Percentiles rank a stretch among this genome's conserved stretches.
Conservation (phyloP, 305 asterid species). For the Solanum hybrid region DNA sequence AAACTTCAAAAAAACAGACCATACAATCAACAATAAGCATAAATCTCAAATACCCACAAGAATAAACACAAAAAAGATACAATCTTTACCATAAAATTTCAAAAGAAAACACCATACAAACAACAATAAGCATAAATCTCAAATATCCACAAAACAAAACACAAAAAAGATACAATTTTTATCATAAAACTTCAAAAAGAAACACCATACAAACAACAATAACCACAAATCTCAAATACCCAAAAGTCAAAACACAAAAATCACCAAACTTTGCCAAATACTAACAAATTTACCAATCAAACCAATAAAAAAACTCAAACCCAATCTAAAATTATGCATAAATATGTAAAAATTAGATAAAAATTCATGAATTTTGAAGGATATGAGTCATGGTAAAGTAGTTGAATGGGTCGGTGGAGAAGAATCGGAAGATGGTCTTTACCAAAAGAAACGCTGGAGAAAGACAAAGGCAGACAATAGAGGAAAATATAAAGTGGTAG, state of each 20-base stretch:
- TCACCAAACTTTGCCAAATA: not conserved
- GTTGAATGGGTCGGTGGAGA: not conserved
- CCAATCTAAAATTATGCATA: not conserved
- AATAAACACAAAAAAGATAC: not conserved
- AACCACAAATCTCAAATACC: not conserved
- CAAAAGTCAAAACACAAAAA: not conserved
- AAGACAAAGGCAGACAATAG: not conserved
- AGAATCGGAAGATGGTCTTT: not conserved
- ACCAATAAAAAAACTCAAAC: not conserved
- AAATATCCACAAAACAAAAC: not conserved
- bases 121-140: not conserved
- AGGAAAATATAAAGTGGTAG: not conserved
- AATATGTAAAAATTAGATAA: not conserved
- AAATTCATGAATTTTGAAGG: not conserved
- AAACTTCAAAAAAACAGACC: not conserved
- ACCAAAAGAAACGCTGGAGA: not conserved
- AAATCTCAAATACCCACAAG: not conserved
- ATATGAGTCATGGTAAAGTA: conserved; percentile 11
- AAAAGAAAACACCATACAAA: not conserved
- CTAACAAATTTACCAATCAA: not conserved
- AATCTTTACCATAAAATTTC: not conserved
- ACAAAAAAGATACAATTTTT: not conserved
- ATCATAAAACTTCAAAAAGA: not conserved
- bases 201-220: not conserved
- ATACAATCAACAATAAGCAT: not conserved